phyloP scores from a whole-genome alignment of 257 asterid genomes.

The Solanum infundibuliforme region DNA sequence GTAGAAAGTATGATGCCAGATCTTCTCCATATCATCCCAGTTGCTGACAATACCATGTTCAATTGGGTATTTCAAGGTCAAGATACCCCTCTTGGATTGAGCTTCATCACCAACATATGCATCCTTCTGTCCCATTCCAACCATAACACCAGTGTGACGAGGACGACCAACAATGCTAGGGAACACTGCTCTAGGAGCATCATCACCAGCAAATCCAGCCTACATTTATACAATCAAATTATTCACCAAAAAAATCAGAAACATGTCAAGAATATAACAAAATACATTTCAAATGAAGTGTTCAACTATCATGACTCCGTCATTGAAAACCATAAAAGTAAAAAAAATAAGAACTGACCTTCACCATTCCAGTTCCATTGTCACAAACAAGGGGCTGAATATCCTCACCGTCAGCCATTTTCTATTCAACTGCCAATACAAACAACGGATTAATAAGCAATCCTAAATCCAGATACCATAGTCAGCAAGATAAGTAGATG shows the following conservation, averaged over 20 bases:
- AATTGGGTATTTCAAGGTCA: constrained; percentile 41
- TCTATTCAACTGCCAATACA: not conserved
- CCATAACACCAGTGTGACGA: constrained; percentile 46
- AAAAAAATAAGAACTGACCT: not conserved
- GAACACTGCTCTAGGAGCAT: constrained; percentile 46
- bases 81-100: constrained; percentile 44
- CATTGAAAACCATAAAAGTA: not conserved
- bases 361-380: constrained; percentile 8
- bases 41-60: constrained; percentile 46
- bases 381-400: constrained; percentile 3
- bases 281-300: not conserved
- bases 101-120: constrained; percentile 48
- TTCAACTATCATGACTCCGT: not conserved
- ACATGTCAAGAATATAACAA: not conserved
- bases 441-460: not conserved
- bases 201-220: constrained; percentile 54
- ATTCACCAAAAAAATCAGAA: not conserved
- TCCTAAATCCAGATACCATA: not conserved
- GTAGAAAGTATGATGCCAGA: constrained; percentile 49
- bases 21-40: constrained; percentile 52
- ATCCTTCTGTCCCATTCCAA: constrained; percentile 50
- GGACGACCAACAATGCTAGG: constrained; percentile 49
- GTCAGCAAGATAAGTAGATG: not conserved
- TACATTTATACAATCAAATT: not conserved
- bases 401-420: constrained; percentile 6